A percentile compares a stretch with the other conserved stretches of the same genome.
These are phyloP conservation scores for Canavalia ensiformis DNA, from an alignment of 306 rosid genomes.

Conservation along the genomic window DNA sequence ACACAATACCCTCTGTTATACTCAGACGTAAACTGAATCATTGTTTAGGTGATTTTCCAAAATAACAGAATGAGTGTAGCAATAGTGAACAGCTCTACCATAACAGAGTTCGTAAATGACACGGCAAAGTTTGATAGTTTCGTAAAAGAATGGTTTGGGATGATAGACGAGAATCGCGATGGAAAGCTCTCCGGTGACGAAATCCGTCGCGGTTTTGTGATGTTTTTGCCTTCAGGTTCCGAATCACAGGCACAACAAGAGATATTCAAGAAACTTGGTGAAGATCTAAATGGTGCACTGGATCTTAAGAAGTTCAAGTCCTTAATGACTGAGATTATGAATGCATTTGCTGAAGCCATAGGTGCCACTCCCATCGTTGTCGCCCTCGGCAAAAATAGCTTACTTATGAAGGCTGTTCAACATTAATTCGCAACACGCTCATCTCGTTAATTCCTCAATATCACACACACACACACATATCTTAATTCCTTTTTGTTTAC, in stretches of 20 bases:
- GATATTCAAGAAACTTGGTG: conserved; percentile 62
- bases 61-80: conserved; percentile 51
- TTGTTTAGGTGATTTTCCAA: neutral
- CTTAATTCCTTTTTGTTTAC: neutral
- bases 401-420: conserved; percentile 66
- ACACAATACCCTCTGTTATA: neutral
- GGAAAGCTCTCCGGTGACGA: conserved; percentile 60
- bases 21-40: neutral
- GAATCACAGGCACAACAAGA: conserved; percentile 42
- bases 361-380: conserved; percentile 67
- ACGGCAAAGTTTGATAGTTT: conserved; percentile 50
- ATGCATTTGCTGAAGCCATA: conserved; percentile 70
- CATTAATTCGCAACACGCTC: conserved; percentile 49
- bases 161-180: conserved; percentile 54
- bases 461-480: too few relatives aligned
- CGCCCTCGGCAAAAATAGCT: conserved; percentile 61
- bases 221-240: conserved; percentile 57
- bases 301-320: conserved; percentile 55
- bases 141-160: conserved; percentile 52
- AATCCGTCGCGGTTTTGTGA: conserved; percentile 49
- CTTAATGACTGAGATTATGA: conserved; percentile 64
- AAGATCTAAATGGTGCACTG: conserved; percentile 58
- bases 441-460: neutral
- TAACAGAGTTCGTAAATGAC: conserved; percentile 57
- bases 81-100: conserved; percentile 55